These are phyloP conservation scores for Solanum hybrid DNA, from an alignment of 305 asterid species.

Conservation along the genomic window DNA sequence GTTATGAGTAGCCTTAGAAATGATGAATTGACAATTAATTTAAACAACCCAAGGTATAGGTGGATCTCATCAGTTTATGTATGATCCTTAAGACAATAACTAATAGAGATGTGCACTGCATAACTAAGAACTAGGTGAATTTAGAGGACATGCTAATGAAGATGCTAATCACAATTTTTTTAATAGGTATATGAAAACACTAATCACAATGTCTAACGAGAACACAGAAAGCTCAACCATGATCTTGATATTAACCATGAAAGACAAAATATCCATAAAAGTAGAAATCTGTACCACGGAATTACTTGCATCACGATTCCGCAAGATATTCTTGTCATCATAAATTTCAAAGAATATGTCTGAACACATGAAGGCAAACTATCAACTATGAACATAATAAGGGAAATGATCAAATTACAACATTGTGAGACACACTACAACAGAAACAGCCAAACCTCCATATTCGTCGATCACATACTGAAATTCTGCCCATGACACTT, in stretches of 20 bases:
- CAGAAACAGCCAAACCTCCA: constrained; percentile 48
- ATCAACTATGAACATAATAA: neutral
- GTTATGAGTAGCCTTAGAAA: neutral
- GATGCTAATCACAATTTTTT: neutral
- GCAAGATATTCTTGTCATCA: constrained; percentile 57
- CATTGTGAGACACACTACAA: neutral
- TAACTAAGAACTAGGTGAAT: neutral
- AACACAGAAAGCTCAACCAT: neutral
- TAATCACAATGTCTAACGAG: neutral
- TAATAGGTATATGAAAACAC: neutral
- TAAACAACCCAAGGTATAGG: neutral
- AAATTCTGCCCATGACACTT: constrained; percentile 67
- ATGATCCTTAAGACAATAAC: neutral
- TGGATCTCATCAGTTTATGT: neutral
- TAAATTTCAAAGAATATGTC: constrained; percentile 63
- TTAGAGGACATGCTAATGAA: neutral
- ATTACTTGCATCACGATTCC: constrained; percentile 58
- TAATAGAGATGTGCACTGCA: neutral
- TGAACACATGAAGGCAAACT: constrained; percentile 19
- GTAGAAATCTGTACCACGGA: constrained; percentile 61
- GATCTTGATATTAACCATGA: neutral
- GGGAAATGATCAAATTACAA: neutral
- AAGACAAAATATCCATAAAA: neutral
- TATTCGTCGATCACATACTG: constrained; percentile 55
- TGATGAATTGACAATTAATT: neutral